Percentiles rank a stretch among this genome's conserved stretches.
Evolutionary conservation across 345 rosid genomes (phyloP).

Genomic region (Rubroshorea leprosula): DNA sequence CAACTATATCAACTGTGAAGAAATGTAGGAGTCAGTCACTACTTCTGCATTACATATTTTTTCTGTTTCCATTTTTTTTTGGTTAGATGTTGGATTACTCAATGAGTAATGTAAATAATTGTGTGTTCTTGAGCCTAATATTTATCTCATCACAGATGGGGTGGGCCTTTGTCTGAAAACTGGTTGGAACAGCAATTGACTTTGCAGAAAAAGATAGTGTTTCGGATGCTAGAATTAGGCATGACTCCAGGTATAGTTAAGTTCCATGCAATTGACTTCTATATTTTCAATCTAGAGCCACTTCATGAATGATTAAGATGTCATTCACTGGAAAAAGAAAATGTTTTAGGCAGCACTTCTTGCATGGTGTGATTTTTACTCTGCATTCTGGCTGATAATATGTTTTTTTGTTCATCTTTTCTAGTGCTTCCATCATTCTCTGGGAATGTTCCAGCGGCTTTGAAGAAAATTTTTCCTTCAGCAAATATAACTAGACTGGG

Average conservation of each 20-base stretch:
- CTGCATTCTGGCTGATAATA: conserved; percentile 7
- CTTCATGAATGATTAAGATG: not conserved
- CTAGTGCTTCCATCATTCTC: conserved; percentile 96
- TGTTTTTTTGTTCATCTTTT: conserved; percentile 18
- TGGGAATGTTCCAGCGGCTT: conserved; percentile 92
- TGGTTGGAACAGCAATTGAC: conserved; percentile 77
- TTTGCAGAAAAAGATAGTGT: conserved; percentile 75
- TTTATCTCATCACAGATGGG: conserved; percentile 61
- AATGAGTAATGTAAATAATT: not conserved
- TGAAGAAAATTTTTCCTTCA: conserved; percentile 59
- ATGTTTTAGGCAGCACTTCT: not conserved
- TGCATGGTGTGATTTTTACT: not conserved
- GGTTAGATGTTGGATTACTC: too few species aligned
- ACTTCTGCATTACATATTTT: not conserved
- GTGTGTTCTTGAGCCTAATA: not conserved
- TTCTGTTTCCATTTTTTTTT: too few species aligned
- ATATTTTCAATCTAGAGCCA: not conserved
- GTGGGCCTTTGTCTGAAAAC: conserved; percentile 78
- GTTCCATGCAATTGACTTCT: not conserved
- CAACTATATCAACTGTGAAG: not conserved
- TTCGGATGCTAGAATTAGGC: conserved; percentile 84
- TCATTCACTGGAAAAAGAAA: not conserved
- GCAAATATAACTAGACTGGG: conserved; percentile 89
- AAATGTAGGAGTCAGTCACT: not conserved
- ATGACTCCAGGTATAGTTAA: conserved; percentile 80